Evolutionary conservation across 2,329 filamentous ascomycete genomes (phyloP).

Genomic region (Chrysosporium queenslandicum): DNA sequence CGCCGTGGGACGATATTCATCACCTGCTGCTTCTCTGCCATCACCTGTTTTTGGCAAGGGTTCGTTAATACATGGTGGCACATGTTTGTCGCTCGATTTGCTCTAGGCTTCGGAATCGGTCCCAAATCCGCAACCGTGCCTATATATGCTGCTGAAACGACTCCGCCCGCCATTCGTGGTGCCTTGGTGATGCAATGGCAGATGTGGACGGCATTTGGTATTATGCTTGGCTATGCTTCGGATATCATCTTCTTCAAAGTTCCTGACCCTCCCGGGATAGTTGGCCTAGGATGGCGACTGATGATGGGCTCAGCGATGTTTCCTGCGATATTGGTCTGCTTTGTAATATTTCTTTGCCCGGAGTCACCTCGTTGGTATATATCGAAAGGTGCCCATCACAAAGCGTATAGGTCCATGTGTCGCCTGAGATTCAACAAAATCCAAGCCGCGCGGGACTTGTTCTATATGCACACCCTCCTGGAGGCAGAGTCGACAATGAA

Average conservation of each 20-base stretch:
- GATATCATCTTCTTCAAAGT: constrained; percentile 53
- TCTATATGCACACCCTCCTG: constrained; percentile 46
- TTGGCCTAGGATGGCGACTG: constrained; percentile 55
- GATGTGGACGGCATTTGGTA: constrained; percentile 44
- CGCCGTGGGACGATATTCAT: constrained; percentile 67
- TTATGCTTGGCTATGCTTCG: constrained; percentile 48
- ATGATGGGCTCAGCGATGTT: constrained; percentile 60
- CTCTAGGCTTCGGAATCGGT: constrained; percentile 69
- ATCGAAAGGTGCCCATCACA: constrained; percentile 34
- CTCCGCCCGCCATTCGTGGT: constrained; percentile 58
- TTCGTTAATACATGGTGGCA: constrained; percentile 63
- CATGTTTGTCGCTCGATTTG: constrained; percentile 59
- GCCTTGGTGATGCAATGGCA: constrained; percentile 79
- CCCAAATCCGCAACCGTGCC: constrained; percentile 65
- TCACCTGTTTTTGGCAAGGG: constrained; percentile 46
- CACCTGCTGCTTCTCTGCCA: constrained; percentile 59
- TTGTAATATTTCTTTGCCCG: constrained; percentile 55
- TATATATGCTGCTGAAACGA: constrained; percentile 65
- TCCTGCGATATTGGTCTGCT: constrained; percentile 49
- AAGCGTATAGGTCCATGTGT: constrained; percentile 37
- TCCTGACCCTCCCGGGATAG: constrained; percentile 43
- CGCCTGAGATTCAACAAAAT: constrained; percentile 36
- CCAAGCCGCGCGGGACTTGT: constrained; percentile 38
- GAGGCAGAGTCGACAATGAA: constrained; percentile 49
- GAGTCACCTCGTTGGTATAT: constrained; percentile 43